These are phyloP conservation scores for Plantago coronopus DNA, from an alignment of 305 asterid species.

Conservation along the genomic window DNA sequence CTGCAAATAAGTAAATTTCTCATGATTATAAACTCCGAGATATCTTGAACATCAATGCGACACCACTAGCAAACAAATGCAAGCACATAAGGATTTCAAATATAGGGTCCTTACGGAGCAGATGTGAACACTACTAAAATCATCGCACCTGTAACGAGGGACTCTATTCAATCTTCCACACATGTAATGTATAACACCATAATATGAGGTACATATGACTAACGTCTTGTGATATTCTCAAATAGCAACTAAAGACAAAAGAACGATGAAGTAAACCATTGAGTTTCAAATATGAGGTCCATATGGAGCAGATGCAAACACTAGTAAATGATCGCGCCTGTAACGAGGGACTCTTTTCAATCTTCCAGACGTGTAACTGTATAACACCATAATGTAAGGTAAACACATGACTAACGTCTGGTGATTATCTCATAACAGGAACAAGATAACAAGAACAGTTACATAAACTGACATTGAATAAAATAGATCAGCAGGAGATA, in stretches of 20 bases:
- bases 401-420: conserved; percentile 46
- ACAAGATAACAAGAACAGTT: no score
- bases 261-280: not conserved
- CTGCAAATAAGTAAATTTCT: not conserved
- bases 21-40: no score
- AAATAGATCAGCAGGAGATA: no score
- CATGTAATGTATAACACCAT: conserved; percentile 44
- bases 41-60: no score
- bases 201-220: conserved; percentile 45
- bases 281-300: conserved; percentile 31
- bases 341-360: conserved; percentile 46
- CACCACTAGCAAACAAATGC: not conserved
- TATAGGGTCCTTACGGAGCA: conserved; percentile 58
- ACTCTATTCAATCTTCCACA: conserved; percentile 42
- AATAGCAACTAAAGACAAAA: no score
- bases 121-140: conserved; percentile 30
- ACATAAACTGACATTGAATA: no score
- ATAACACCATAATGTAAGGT: conserved; percentile 24
- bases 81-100: not conserved
- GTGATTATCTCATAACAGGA: no score
- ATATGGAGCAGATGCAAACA: conserved; percentile 56
- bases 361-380: conserved; percentile 67
- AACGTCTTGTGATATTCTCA: not conserved
- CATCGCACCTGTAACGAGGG: conserved; percentile 56
- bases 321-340: conserved; percentile 31